Evolutionary conservation across 495 filamentous ascomycete species (phyloP).

Genomic region (Lasiosphaeria miniovina): DNA sequence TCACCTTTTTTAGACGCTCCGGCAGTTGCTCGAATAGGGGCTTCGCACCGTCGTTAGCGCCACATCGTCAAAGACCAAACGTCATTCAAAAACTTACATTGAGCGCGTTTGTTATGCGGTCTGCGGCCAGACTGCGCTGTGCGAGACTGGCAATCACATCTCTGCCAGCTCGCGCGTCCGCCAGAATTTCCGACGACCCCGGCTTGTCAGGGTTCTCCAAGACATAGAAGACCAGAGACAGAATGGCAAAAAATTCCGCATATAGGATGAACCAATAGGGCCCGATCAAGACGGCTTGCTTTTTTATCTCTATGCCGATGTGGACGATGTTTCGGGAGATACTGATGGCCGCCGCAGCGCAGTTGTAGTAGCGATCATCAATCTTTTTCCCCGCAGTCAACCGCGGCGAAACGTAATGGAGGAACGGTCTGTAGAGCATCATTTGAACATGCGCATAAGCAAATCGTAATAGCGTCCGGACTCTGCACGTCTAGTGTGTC

Average conservation of each 20-base stretch:
- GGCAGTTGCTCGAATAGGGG: slow-evolving; percentile 80
- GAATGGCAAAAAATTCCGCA: slow-evolving; percentile 89
- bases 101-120: slow-evolving; percentile 74
- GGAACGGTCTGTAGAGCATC: slow-evolving; percentile 90
- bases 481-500: slow-evolving; percentile 42
- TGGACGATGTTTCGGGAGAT: slow-evolving; percentile 93
- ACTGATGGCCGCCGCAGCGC: slow-evolving; percentile 86
- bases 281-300: slow-evolving; percentile 74
- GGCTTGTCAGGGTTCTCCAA: slow-evolving; percentile 82
- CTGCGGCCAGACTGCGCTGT: slow-evolving; percentile 82
- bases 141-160: slow-evolving; percentile 74
- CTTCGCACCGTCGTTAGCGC: slow-evolving; percentile 35
- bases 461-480: slow-evolving; percentile 83
- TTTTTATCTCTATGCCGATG: slow-evolving; percentile 86
- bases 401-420: slow-evolving; percentile 85
- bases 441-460: slow-evolving; percentile 90
- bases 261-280: slow-evolving; percentile 98
- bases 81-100: slow-evolving; percentile 48
- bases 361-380: slow-evolving; percentile 85
- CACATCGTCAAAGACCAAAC: neutral
- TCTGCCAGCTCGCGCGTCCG: slow-evolving; percentile 79
- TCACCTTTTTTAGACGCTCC: slow-evolving; percentile 54
- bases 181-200: slow-evolving; percentile 72
- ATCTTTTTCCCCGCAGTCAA: slow-evolving; percentile 61
- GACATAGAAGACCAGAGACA: slow-evolving; percentile 85